Percentiles rank a stretch among this genome's conserved stretches.
phyloP scores from a whole-genome alignment of 148 eudicot species.

The Rhododendron kiyosumense region DNA sequence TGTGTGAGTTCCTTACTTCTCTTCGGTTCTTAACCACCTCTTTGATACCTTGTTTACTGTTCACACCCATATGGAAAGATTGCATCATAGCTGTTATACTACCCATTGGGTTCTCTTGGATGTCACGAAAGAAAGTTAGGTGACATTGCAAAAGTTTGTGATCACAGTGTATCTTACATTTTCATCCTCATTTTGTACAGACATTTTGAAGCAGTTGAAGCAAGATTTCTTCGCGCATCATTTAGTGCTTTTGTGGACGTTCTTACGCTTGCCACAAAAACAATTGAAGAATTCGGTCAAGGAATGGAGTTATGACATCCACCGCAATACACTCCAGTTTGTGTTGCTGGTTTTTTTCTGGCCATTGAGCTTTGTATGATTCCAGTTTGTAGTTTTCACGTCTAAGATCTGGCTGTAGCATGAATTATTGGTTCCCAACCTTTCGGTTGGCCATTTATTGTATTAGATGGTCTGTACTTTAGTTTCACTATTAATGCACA shows the following conservation, averaged over 20 bases:
- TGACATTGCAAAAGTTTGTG: background rate
- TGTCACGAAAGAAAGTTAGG: background rate
- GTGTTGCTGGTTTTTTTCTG: background rate
- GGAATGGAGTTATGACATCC: slow-evolving; percentile 23
- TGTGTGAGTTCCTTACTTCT: slow-evolving; percentile 45
- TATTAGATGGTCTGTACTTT: background rate
- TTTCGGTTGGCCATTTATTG: background rate
- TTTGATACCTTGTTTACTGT: background rate
- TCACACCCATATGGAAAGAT: background rate
- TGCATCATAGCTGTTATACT: background rate
- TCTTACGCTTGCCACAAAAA: slow-evolving; percentile 72
- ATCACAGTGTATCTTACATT: background rate
- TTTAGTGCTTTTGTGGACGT: slow-evolving; percentile 78
- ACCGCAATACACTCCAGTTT: background rate
- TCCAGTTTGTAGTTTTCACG: background rate
- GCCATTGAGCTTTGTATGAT: background rate
- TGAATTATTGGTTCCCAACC: background rate
- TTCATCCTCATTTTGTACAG: slow-evolving; percentile 26
- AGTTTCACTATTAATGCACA: background rate
- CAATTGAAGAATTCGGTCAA: slow-evolving; percentile 73
- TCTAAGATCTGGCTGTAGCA: background rate
- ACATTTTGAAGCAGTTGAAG: slow-evolving; percentile 90
- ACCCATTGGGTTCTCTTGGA: background rate
- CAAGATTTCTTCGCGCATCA: slow-evolving; percentile 93
- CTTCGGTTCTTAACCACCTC: background rate